Evolutionary conservation across 305 asterid species (phyloP).

Genomic region (Fraxinus platypoda): DNA sequence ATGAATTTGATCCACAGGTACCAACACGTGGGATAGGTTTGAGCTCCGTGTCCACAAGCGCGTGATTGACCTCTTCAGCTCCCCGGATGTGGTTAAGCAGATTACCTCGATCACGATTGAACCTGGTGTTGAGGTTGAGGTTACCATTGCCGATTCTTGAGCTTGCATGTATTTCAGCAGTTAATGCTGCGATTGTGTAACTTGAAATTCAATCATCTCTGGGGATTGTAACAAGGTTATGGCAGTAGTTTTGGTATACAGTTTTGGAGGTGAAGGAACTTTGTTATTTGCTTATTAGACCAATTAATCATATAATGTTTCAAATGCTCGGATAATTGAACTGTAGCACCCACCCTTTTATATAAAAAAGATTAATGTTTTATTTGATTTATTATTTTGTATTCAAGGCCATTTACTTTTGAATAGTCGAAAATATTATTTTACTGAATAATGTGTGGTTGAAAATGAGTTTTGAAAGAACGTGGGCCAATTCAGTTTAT

Average conservation of each 20-base stretch:
- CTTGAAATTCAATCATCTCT: background rate
- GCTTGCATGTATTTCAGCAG: constrained; percentile 5
- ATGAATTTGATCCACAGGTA: constrained; percentile 32
- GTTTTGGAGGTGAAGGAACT: background rate
- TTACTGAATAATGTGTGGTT: no score
- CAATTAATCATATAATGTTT: background rate
- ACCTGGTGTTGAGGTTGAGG: constrained; percentile 72
- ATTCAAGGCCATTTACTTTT: no score
- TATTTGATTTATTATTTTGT: no score
- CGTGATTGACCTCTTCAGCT: constrained; percentile 58
- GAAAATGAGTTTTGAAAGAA: no score
- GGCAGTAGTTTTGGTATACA: background rate
- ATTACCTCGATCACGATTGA: constrained; percentile 62
- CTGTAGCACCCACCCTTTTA: background rate
- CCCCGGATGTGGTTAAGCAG: constrained; percentile 69
- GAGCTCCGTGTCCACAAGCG: constrained; percentile 63
- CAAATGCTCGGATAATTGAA: background rate
- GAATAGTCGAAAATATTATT: no score
- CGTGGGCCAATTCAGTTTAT: no score
- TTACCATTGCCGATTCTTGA: constrained; percentile 51
- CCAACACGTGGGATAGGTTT: constrained; percentile 59
- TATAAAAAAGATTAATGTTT: background rate
- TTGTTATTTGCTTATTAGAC: background rate
- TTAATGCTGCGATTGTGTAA: background rate
- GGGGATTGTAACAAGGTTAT: background rate